phyloP scores from a whole-genome alignment of 208 protist species.

The Vickermania spadyakhi region DNA sequence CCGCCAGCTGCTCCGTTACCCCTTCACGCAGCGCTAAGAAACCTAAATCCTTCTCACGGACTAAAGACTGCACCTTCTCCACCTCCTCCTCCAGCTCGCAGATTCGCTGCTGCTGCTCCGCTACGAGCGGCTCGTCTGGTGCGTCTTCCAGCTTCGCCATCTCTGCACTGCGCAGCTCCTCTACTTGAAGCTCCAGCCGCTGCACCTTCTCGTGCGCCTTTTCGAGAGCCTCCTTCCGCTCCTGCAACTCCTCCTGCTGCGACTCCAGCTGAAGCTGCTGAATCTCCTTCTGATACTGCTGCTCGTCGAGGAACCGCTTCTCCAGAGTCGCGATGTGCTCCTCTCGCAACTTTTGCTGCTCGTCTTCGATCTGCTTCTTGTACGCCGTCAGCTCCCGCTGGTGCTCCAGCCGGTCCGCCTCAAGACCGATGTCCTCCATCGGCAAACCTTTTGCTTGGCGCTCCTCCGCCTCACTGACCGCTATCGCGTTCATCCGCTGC shows the following conservation, averaged over 20 bases:
- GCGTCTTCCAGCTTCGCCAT: neutral
- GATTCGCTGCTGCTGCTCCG: neutral
- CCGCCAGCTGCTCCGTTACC: too few species aligned
- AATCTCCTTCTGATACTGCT: neutral
- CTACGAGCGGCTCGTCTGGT: neutral
- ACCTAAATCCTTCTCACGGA: neutral
- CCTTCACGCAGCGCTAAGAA: too few species aligned
- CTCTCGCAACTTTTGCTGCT: neutral
- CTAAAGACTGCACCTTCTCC: neutral
- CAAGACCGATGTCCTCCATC: neutral
- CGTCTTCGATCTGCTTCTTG: neutral
- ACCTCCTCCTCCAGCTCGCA: neutral
- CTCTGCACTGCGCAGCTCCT: neutral
- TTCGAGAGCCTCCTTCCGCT: neutral
- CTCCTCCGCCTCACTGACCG: neutral
- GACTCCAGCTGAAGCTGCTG: constrained; percentile 1
- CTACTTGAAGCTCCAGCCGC: neutral
- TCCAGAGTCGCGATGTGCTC: neutral
- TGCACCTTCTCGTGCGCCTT: neutral
- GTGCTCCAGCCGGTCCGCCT: neutral
- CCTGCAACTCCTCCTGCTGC: constrained; percentile 5
- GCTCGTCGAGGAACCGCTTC: constrained; percentile 1
- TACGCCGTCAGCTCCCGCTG: neutral
- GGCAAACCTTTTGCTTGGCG: neutral
- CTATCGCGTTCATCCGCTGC: neutral